Percentiles rank a stretch among this genome's conserved stretches.
These are phyloP conservation scores for Colletotrichum spaethianum DNA, from an alignment of 2,329 filamentous ascomycete species.

Conservation along the genomic window DNA sequence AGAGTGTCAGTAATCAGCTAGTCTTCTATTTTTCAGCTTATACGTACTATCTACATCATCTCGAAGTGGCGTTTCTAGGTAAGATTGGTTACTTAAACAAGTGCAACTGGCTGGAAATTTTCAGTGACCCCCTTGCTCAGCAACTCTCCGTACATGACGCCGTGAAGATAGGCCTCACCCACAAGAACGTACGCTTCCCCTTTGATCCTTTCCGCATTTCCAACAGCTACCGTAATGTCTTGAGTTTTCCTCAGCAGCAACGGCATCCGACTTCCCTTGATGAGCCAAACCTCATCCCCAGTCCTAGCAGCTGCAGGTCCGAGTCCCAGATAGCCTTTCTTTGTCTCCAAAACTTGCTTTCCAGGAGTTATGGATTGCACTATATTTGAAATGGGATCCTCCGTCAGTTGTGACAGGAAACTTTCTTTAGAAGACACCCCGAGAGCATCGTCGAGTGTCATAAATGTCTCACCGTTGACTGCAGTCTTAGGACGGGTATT, in stretches of 20 bases:
- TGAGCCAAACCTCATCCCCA: conserved; percentile 27
- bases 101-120: not conserved
- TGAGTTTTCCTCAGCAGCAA: not conserved
- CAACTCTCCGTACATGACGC: conserved; percentile 27
- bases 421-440: not conserved
- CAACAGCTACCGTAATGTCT: not conserved
- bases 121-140: not conserved
- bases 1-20: no score
- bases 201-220: not conserved
- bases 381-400: conserved; percentile 11
- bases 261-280: conserved; percentile 23
- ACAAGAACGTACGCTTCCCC: not conserved
- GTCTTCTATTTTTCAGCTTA: no score
- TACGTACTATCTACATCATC: no score
- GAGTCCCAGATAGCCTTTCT: not conserved
- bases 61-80: no score
- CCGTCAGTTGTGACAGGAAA: not conserved
- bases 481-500: not conserved
- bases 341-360: conserved; percentile 8
- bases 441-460: not conserved
- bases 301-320: not conserved
- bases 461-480: not conserved
- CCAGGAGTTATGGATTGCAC: conserved; percentile 5
- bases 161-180: conserved; percentile 23
- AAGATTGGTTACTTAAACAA: not conserved